A percentile compares a stretch with the other conserved stretches of the same genome.
phyloP scores from a whole-genome alignment of 1,139 yeast species.

The Candida glucosophila region DNA sequence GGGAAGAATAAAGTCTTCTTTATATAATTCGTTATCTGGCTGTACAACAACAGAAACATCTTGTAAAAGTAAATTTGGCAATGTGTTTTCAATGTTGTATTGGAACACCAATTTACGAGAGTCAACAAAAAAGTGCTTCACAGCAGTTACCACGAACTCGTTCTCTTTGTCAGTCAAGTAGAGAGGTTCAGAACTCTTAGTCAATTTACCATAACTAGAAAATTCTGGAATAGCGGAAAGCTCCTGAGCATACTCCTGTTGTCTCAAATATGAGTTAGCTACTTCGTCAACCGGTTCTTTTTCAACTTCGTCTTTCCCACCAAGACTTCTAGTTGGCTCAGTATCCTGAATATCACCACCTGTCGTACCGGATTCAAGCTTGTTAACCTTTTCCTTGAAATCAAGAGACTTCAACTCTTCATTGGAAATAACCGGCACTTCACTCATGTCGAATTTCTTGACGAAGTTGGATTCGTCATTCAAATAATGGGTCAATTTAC shows the following conservation, averaged over 20 bases:
- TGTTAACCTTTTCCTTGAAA: slow-evolving; percentile 48
- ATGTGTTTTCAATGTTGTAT: slow-evolving; percentile 77
- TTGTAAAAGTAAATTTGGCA: slow-evolving; percentile 68
- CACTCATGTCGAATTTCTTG: slow-evolving; percentile 60
- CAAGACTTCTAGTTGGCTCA: slow-evolving; percentile 1
- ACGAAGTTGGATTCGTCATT: slow-evolving; percentile 50
- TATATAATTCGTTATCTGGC: slow-evolving; percentile 50
- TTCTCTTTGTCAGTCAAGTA: slow-evolving; percentile 88
- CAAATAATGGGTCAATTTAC: slow-evolving; percentile 66
- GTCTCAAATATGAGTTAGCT: slow-evolving; percentile 39
- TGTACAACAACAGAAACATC: slow-evolving; percentile 70
- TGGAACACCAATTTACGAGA: slow-evolving; percentile 73
- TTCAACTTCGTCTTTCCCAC: slow-evolving; percentile 7
- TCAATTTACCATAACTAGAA: slow-evolving; percentile 59
- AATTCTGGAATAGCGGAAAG: slow-evolving; percentile 64
- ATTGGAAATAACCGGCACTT: slow-evolving; percentile 53
- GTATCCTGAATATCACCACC: slow-evolving; percentile 7
- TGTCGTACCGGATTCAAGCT: slow-evolving; percentile 27
- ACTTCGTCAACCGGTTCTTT: slow-evolving; percentile 13
- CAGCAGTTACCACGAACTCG: slow-evolving; percentile 81
- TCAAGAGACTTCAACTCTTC: slow-evolving; percentile 60
- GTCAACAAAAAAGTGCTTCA: slow-evolving; percentile 68
- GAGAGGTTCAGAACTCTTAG: slow-evolving; percentile 59
- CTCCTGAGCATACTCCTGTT: slow-evolving; percentile 60
- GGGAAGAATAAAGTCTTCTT: slow-evolving; percentile 70